Evolutionary conservation across 805 yeast species (phyloP).

Genomic region (Yarrowia keelungensis): DNA sequence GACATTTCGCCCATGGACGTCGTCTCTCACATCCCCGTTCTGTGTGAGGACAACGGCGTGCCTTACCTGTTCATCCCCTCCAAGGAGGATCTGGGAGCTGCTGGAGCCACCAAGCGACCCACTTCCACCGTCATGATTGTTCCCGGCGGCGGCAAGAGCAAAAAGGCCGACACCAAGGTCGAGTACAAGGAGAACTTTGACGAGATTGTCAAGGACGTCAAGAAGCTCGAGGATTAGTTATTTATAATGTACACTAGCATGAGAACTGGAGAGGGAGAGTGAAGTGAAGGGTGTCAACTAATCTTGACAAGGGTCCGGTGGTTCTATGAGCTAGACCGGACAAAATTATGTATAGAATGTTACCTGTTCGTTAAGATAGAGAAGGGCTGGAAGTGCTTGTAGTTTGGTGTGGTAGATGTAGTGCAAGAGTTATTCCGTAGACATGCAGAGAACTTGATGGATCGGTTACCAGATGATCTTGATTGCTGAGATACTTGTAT

Average conservation of each 20-base stretch:
- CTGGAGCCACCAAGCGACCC: slow-evolving; percentile 99
- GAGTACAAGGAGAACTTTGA: slow-evolving; percentile 90
- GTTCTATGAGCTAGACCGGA: not conserved
- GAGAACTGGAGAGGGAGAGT: slow-evolving; percentile 1
- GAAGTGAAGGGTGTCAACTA: slow-evolving; percentile 21
- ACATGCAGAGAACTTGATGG: too few species aligned
- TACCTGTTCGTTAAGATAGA: slow-evolving; percentile 1
- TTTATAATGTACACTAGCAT: slow-evolving; percentile 39
- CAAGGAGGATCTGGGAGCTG: slow-evolving; percentile 97
- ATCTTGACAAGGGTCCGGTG: slow-evolving; percentile 11
- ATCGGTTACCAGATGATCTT: too few species aligned
- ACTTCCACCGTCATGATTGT: slow-evolving; percentile 97
- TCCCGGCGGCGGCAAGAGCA: slow-evolving; percentile 90
- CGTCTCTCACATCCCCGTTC: slow-evolving; percentile 94
- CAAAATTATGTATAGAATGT: slow-evolving; percentile 29
- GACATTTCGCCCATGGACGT: slow-evolving; percentile 98
- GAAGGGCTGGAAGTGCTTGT: too few species aligned
- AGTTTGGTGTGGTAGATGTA: too few species aligned
- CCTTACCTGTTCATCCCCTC: slow-evolving; percentile 95
- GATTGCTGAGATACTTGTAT: too few species aligned
- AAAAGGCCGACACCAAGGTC: slow-evolving; percentile 66
- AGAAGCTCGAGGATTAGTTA: slow-evolving; percentile 42
- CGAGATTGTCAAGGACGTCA: slow-evolving; percentile 92
- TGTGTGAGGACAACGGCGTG: slow-evolving; percentile 92
- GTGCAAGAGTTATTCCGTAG: not conserved